Base-by-base conservation (phyloP, 306 rosid species). In the Vachellia pachyceras region DNA sequence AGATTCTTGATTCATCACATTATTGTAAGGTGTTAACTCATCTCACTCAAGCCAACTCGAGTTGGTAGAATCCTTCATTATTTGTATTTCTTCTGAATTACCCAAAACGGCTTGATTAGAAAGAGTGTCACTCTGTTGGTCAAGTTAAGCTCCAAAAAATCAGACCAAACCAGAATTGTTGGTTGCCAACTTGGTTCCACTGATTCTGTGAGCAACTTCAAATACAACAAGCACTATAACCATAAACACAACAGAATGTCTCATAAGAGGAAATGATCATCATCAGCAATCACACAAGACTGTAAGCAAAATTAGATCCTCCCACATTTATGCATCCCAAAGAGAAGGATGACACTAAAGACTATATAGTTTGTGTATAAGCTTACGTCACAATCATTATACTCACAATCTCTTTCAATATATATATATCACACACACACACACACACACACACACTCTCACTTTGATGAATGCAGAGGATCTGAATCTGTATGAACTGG, bases 401-500 rank as follows among this genome's bases (percentile, higher is more conserved):
- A 10, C 65, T 4, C 65, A 55, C 22, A 1, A 55, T 55, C 33
- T 22, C 63, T 20, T 20, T 55, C 33, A 7, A 54, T 54, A n/a
- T 49, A n/a, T 54, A n/a, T 49, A n/a, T 20, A 1, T n/a, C 3
- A 18, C 55, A 14, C 55, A n/a, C n/a, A n/a, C 3, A 18, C 55
- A 14, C 55, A 14, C 14, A 49, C 20, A 14, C 60, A 52, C 63
- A 57, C 6, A 22, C 15, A 58, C 65, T 9, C 23, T 58, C 15
- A 58, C 13, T 58, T 58, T 3, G 65, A 22, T 58, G 36, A 58
- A 22, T 58, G 15, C 22, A 58, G 65, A 58, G 65, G 65, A 22
- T 22, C 65, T 22, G 65, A 58, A 10, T 75, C 63, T 33, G 82
- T 77, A 79, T 69, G 71, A 29, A 67, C 20, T 15, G 89, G 81